Base-by-base conservation (phyloP, 1,284 basidiomycete species). In the Fomitopsis pinicola region DNA sequence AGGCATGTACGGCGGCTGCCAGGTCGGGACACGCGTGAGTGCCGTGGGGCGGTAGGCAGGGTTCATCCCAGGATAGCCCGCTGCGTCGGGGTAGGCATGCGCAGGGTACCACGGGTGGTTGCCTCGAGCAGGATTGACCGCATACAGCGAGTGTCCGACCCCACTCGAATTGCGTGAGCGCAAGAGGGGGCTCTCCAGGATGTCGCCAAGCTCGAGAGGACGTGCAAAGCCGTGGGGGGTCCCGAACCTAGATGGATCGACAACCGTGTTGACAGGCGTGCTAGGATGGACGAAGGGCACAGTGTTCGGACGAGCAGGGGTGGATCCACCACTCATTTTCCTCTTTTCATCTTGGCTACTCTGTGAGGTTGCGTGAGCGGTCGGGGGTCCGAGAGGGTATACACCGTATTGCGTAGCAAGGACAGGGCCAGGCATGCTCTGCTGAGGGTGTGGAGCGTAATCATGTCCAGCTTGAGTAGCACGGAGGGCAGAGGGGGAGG, bases 131-230 rank as follows among this genome's bases (percentile, higher is more conserved):
- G 52, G 52, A 12, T 54, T 54, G n/a, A 54, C 35, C 52, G 52
- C 52, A 38, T 54, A 54, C 35, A 54, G 52, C 52, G 35, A 33
- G 40, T 59, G 35, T 14, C 58, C 40, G 28, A 19, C 50, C 22
- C 35, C 26, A 38, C 26, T 65, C 45, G 57, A 8, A 42, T 59
- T 57, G 56, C 62, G 57, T 17, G 63, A 66, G 28, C 66, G 35
- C 26, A 68, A 53, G 5, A 68, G 62, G 26, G 69, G 66, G 57
- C 67, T 72, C 40, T 69, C 63, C 26, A 73, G 59, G 22, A 72
- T 66, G 46, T 72, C 70, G 44, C 62, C 62, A 14, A 73, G 63
- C 42, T 68, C 63, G 33, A 72, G 64, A 19, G 57, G 53, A 26
- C 60, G 36, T n/a, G 54, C 28, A 53, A 55, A 60, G 15, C 60